Evolutionary conservation across 2,329 filamentous ascomycete genomes (phyloP).

Genomic region (Ceratocystis colombiana): DNA sequence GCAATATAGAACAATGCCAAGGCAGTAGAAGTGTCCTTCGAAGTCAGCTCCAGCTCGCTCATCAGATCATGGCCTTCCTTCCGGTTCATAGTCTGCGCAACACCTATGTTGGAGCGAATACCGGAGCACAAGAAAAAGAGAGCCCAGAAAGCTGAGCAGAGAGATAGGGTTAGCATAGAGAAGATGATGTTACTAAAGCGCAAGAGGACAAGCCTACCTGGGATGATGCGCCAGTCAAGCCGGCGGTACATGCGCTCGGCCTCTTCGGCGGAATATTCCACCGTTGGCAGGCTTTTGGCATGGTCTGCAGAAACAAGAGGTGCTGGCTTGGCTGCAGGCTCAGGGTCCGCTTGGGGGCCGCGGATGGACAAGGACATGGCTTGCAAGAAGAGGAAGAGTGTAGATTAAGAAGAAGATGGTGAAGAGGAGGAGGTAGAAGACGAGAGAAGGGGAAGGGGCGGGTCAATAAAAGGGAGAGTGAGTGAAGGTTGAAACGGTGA

Average conservation of each 20-base stretch:
- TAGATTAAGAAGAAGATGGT: not conserved
- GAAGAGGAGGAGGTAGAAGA: not conserved
- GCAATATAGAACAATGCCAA: constrained; percentile 84
- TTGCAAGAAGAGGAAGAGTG: not conserved
- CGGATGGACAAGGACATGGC: not conserved
- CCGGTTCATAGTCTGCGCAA: constrained; percentile 89
- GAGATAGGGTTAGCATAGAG: constrained; percentile 13
- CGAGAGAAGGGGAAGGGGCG: not conserved
- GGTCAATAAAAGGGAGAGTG: not conserved
- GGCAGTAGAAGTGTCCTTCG: constrained; percentile 72
- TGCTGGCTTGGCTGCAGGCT: constrained; percentile 1
- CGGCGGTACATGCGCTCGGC: constrained; percentile 49
- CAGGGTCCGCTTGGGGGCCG: not conserved
- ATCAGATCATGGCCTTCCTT: constrained; percentile 62
- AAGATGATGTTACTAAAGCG: not conserved
- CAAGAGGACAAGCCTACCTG: constrained; percentile 34
- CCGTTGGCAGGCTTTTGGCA: constrained; percentile 1
- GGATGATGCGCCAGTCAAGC: constrained; percentile 50
- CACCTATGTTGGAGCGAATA: constrained; percentile 81
- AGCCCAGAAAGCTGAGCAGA: constrained; percentile 61
- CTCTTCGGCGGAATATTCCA: constrained; percentile 42
- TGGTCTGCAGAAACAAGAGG: not conserved
- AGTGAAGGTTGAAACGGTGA: not conserved
- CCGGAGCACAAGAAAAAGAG: constrained; percentile 89
- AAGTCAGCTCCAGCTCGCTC: constrained; percentile 55